Evolutionary conservation across 345 rosid genomes (phyloP), one percentile per base, ranked within the genome.

Genomic region (Lepidium didymum): DNA sequence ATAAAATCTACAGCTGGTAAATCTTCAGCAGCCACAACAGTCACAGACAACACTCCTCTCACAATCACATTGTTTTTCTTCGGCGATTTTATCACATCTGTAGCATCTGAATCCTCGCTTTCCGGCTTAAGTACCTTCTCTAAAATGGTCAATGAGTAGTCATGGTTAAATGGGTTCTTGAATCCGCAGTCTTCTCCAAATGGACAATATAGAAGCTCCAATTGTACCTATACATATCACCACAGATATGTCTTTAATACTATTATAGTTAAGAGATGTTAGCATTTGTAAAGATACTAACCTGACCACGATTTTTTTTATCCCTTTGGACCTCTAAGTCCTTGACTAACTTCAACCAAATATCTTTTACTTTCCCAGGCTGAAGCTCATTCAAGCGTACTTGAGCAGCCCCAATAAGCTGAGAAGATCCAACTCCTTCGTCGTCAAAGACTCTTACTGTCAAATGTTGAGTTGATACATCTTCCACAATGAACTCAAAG

Each of bases 391-490:
- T 72, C 7, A 93, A 49, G 10, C 77, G 69, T 19, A 91, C 69
- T 55, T 78, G 94, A 64, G 96, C 92, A 77, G 78, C 77, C 10
- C 97, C 95, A 3, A 93, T 83, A 34, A 86, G 79, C 76, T 93
- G 96, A 61, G 99, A 54, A n/a, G 91, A 85, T 51, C 80, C 87
- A 70, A 91, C 71, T 45, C 98, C 97, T 79, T 94, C 97, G n/a
- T 94, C 88, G 10, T 94, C 99, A 21, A 70, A 89, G 14, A 91
- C 78, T 82, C 84, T 86, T 56, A 94, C 51, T 4, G 92, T 87
- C 83, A 91, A 74, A 80, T 68, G 84, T 78, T 94, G 97, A 59
- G 96, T 91, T 8, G 86, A 74, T 40, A 75, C 71, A 68, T 94
- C 99, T 69, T 91, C 97, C 37, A 94, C 87, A 4, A 74, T 43